Evolutionary conservation across 345 rosid species (phyloP), one percentile per base, ranked within the genome.

Genomic region (Excoecaria agallocha): DNA sequence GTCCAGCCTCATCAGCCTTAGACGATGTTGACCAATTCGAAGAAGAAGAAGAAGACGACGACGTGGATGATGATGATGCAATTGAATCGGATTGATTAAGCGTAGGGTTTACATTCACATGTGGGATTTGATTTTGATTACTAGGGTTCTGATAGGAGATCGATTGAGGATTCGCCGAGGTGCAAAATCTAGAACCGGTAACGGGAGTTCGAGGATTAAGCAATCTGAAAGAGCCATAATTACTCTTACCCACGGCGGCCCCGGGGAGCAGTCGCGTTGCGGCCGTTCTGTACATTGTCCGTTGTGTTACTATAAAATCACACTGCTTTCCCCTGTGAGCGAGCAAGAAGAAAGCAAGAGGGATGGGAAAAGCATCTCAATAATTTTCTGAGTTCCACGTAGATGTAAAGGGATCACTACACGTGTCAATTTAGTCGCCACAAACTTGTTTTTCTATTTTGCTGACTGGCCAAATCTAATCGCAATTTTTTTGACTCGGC

Each of bases 211-310:
- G 79, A 74, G 62, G 70, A 30, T 37, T 75, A 10, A 69, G 67
- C 10, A 45, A 69, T 50, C 85, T 67, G 66, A 70, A 81, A 54
- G 80, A 77, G 35, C 46, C 51, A 43, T 38, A 35, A 59, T 49
- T 66, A 49, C 19, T 55, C 16, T 56, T 63, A n/a, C 63, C 63
- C 59, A 72, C 49, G 8, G 78, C 61, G 0, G 78, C 78, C 15
- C 84, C 75, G 66, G 54, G 65, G 69, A 91, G 84, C 50, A 87
- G 72, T 67, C 88, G 87, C 75, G 69, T 84, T 76, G 83, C 89
- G 78, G 85, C 90, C 81, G 88, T 84, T 81, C 93, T 81, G 68
- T 86, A 88, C 97, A 91, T 90, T 12, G 59, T 73, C 24, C n/a
- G 1, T 12, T n/a, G 19, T 25, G 30, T 30, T 2, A 30, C 30